Percentiles rank a stretch among this genome's conserved stretches.
Conservation (phyloP, 495 filamentous ascomycete species). For the Daldinia bambusicola region DNA sequence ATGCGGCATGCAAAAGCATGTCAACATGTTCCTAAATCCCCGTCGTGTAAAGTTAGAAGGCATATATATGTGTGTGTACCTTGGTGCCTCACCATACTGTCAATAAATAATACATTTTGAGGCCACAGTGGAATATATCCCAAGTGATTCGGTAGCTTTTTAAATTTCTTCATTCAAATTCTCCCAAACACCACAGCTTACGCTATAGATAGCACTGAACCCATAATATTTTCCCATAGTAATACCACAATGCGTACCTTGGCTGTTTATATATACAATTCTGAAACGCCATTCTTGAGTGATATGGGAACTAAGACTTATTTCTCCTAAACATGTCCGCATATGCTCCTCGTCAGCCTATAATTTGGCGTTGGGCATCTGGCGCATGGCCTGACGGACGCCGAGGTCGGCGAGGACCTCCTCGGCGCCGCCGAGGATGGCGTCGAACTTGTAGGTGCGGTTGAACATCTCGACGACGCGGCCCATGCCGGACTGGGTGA, state of each 20-base stretch:
- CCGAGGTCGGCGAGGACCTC: conserved; percentile 86
- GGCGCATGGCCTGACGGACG: conserved; percentile 82
- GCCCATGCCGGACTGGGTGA: conserved; percentile 88
- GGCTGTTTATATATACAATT: conserved; percentile 3
- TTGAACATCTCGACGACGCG: conserved; percentile 82
- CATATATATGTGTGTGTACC: conserved; percentile 26
- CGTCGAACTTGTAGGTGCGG: conserved; percentile 88
- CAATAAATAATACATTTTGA: conserved; percentile 33
- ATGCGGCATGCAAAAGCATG: conserved; percentile 9
- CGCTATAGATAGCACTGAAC: conserved; percentile 8
- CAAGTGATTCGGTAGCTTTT: neutral
- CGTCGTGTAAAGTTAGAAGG: conserved; percentile 6
- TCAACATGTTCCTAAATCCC: conserved; percentile 5
- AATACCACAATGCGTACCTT: neutral
- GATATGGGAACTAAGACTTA: neutral
- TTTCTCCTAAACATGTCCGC: neutral
- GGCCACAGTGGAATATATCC: conserved; percentile 16
- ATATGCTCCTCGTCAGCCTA: conserved; percentile 51
- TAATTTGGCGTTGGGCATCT: conserved; percentile 84
- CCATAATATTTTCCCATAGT: neutral
- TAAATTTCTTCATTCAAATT: conserved; percentile 21
- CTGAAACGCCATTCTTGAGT: too few species aligned
- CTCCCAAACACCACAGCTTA: conserved; percentile 19
- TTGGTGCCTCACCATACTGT: conserved; percentile 27
- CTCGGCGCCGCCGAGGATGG: conserved; percentile 85